Evolutionary conservation across 2,329 filamentous ascomycete genomes (phyloP).

Genomic region (Ilyonectria destructans): DNA sequence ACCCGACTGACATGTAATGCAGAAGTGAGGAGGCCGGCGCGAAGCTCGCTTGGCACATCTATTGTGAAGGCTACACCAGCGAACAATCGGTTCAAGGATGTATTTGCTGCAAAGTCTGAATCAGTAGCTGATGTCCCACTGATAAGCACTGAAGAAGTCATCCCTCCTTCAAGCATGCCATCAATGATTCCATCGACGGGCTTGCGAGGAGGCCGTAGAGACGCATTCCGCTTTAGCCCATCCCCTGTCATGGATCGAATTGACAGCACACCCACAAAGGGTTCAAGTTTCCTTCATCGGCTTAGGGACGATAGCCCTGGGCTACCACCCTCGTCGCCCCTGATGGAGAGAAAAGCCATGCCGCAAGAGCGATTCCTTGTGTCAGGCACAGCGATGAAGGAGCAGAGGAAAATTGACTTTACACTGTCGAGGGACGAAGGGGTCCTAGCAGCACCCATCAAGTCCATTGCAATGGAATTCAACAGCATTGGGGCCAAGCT

Average conservation of each 20-base stretch:
- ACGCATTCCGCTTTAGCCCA: conserved; percentile 51
- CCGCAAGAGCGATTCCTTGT: conserved; percentile 35
- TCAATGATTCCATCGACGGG: conserved; percentile 62
- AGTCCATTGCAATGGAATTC: conserved; percentile 49
- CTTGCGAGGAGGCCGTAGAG: conserved; percentile 51
- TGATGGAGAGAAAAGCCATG: conserved; percentile 47
- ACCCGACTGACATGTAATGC: conserved; percentile 50
- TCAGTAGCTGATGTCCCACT: conserved; percentile 40
- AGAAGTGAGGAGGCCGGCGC: conserved; percentile 70
- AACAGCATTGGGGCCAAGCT: conserved; percentile 28
- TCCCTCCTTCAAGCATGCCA: conserved; percentile 58
- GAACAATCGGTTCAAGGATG: conserved; percentile 70
- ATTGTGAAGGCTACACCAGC: conserved; percentile 73
- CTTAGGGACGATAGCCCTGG: conserved; percentile 46
- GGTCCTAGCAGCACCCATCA: conserved; percentile 59
- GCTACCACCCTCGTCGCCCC: conserved; percentile 57
- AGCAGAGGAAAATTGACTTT: conserved; percentile 40
- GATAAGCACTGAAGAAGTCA: conserved; percentile 50
- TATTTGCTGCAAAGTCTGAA: conserved; percentile 56
- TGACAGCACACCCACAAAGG: conserved; percentile 52
- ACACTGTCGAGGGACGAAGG: conserved; percentile 36
- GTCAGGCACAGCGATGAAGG: conserved; percentile 33
- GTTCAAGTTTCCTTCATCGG: conserved; percentile 51
- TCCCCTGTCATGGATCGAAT: conserved; percentile 52
- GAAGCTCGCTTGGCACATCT: conserved; percentile 55